Base-by-base conservation (phyloP, 169 alveolate genomes). In the Cryptosporidium baileyi region DNA sequence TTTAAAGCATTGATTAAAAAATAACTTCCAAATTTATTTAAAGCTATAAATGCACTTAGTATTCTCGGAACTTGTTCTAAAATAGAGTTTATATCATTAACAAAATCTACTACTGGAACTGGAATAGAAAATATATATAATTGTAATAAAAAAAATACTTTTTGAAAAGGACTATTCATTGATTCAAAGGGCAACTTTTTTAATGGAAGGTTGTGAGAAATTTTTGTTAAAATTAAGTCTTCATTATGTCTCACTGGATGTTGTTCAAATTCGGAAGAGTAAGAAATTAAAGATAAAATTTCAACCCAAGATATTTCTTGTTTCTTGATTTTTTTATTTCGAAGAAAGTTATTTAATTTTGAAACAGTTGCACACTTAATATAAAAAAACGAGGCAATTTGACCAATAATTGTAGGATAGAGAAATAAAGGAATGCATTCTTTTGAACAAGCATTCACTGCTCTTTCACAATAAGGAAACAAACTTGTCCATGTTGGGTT, bases 201-300 rank as follows among this genome's bases (percentile, higher is more conserved):
- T 65, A 95, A 80, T 28, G 97, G 97, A 40, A 93, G 91, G 49
- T 89, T 89, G 28, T 93, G 82, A 11, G 97, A 91, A 81, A 96
- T 88, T 41, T 95, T 94, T 59, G 94, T 95, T 82, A 95, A 95
- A 80, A 95, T 93, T 26, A 91, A 91, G 80, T 96, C 99, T 92
- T 96, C 99, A 47, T 96, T 96, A 85, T 96, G 99, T 47, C 99
- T 92, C 19, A 95, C 94, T 0, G 99, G 99, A 44, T 95, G 94
- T 17, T 93, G 95, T 28, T 90, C 91, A 82, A 95, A 96, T 82
- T 96, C 99, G 51, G 89, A 90, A 0, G 97, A 95, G 63, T 92
- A 90, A 2, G 97, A 89, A 22, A 96, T 67, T 32, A 94, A 67
- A 52, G 91, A 82, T 28, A 94, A 43, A 38, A 93, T 28, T 54